Evolutionary conservation across 1,284 basidiomycete genomes (phyloP), one percentile per base, ranked within the genome.

Genomic region (Omphalotus olearius): DNA sequence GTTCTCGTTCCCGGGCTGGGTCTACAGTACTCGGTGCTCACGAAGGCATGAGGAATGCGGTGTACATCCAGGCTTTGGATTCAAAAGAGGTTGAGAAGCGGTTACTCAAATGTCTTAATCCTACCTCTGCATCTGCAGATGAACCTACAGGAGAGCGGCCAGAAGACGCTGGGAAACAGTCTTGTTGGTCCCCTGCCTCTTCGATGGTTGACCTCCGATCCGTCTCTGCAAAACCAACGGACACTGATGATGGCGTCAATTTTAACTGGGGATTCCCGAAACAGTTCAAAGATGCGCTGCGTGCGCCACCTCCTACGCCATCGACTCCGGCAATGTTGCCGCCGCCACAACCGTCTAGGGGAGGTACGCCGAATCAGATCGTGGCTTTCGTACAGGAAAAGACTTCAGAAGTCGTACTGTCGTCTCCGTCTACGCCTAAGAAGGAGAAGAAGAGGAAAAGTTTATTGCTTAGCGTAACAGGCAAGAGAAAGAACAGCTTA

Each of bases 51-150:
- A 28, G 51, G 17, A 47, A 47, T 42, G 51, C 51, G 38, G 51
- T 52, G 17, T 52, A 52, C 16, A 47, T 52, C 35, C 30, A 52
- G 17, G 33, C 51, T 20, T 17, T 47, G 33, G 51, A 52, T 45
- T 52, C 51, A 39, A 42, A 33, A 7, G 51, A 52, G 33, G 45
- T 52, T 23, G 39, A 43, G 17, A 45, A 39, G 14, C 41, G 51
- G 14, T 26, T 52, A 30, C 33, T 50, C 13, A 9, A 13, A 10
- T 33, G 30, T 33, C 30, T 33, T 33, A 26, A 36, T 26, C 41
- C 42, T 36, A 14, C 40, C 10, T 25, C 41, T n/a, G 20, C 16
- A n/a, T 40, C 35, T 26, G 23, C 18, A 17, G n/a, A 37, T 11
- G 36, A 16, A 28, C 6, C 20, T 25, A 16, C 26, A 16, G 30